phyloP scores from a whole-genome alignment of 148 eudicot species.

The Persicaria maculosa region DNA sequence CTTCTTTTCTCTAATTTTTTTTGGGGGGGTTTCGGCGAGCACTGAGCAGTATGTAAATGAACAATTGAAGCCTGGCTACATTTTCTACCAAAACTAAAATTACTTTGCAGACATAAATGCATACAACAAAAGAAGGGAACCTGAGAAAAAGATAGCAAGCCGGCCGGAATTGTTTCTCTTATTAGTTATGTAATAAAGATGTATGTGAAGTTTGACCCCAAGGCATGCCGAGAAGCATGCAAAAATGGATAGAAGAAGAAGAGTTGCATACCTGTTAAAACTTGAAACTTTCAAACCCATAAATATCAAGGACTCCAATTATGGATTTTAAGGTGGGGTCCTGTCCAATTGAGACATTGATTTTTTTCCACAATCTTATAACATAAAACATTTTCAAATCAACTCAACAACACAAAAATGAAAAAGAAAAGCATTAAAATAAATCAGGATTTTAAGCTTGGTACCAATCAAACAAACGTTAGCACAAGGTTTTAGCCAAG shows the following conservation, averaged over 20 bases:
- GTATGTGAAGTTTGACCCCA: background rate
- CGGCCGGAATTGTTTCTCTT: background rate
- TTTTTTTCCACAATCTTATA: slow-evolving; percentile 55
- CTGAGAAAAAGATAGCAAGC: background rate
- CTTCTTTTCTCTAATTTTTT: background rate
- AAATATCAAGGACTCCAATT: slow-evolving; percentile 65
- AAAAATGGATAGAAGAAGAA: background rate
- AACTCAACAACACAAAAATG: background rate
- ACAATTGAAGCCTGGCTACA: background rate
- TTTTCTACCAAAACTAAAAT: background rate
- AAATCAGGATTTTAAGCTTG: slow-evolving; percentile 5
- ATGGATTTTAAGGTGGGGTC: slow-evolving; percentile 46
- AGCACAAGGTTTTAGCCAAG: slow-evolving; percentile 46
- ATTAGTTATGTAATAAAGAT: background rate
- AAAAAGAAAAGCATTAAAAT: background rate
- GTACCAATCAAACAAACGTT: slow-evolving; percentile 55
- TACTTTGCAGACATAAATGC: background rate
- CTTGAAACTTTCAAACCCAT: slow-evolving; percentile 66
- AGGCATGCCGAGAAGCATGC: background rate
- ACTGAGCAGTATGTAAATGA: background rate
- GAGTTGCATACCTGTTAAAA: slow-evolving; percentile 35
- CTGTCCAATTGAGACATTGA: slow-evolving; percentile 52
- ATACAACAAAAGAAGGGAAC: background rate
- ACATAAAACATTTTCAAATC: slow-evolving; percentile 7
- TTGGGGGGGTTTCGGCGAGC: too few species aligned